Percentiles rank a stretch among this genome's conserved stretches.
These are phyloP conservation scores for Pulveroboletus sp. DNA, from an alignment of 768 basidiomycete genomes.

Conservation along the genomic window DNA sequence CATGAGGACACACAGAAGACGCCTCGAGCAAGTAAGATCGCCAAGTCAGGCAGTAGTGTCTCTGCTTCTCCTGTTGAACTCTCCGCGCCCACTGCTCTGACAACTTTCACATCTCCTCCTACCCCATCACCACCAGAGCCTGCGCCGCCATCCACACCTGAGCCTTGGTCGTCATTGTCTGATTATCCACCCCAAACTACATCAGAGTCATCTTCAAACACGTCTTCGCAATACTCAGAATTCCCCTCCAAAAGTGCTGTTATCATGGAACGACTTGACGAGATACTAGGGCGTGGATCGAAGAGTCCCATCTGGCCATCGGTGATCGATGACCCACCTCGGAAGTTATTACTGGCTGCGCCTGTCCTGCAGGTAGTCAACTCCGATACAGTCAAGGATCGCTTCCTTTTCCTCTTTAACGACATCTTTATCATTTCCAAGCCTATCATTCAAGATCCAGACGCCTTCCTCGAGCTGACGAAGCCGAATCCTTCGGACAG, in stretches of 20 bases:
- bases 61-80: constrained; percentile 20
- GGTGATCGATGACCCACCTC: constrained; percentile 77
- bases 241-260: constrained; percentile 43
- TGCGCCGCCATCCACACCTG: constrained; percentile 62
- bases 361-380: constrained; percentile 94
- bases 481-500: constrained; percentile 59
- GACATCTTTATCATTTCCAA: constrained; percentile 94
- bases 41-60: constrained; percentile 22
- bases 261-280: constrained; percentile 67
- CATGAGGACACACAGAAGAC: constrained; percentile 32
- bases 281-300: constrained; percentile 58
- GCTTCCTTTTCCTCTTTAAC: constrained; percentile 95
- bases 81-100: constrained; percentile 17
- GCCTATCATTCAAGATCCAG: constrained; percentile 69
- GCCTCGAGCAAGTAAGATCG: constrained; percentile 32
- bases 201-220: constrained; percentile 71
- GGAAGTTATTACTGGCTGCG: constrained; percentile 78
- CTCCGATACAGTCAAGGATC: constrained; percentile 89
- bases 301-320: constrained; percentile 57
- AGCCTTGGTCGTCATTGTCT: constrained; percentile 73
- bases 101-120: constrained; percentile 33
- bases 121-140: constrained; percentile 50
- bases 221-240: constrained; percentile 62
- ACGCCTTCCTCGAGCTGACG: constrained; percentile 52
- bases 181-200: constrained; percentile 66